A percentile compares a stretch with the other conserved stretches of the same genome.
Evolutionary conservation across 2,329 filamentous ascomycete genomes (phyloP).

Genomic region (Volutella citrinella): DNA sequence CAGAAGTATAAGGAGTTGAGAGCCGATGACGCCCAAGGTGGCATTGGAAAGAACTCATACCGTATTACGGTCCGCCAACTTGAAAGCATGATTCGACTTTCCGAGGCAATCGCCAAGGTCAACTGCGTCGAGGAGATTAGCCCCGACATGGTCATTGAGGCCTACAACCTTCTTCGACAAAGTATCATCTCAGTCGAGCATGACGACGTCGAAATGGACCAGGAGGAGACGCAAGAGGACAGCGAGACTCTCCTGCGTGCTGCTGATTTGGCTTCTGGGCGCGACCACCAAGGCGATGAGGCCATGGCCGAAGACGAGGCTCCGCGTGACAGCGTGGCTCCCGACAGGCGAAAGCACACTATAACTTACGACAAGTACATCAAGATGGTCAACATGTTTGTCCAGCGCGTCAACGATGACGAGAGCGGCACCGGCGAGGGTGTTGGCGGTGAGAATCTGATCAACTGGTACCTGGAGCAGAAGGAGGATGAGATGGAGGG

Average conservation of each 20-base stretch:
- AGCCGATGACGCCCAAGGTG: conserved; percentile 89
- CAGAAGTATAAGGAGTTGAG: conserved; percentile 94
- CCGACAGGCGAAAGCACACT: conserved; percentile 64
- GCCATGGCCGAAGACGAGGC: conserved; percentile 38
- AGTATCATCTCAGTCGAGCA: conserved; percentile 98
- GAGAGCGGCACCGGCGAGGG: conserved; percentile 75
- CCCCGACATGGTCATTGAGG: conserved; percentile 82
- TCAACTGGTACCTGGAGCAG: conserved; percentile 90
- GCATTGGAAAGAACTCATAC: conserved; percentile 91
- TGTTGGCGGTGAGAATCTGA: conserved; percentile 75
- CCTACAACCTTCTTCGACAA: conserved; percentile 85
- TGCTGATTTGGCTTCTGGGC: conserved; percentile 39
- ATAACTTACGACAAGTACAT: conserved; percentile 97
- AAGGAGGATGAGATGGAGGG: conserved; percentile 78
- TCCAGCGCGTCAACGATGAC: conserved; percentile 79
- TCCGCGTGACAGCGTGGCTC: conserved; percentile 33
- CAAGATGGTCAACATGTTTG: conserved; percentile 81
- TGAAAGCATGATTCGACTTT: conserved; percentile 91
- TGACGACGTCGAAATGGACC: conserved; percentile 93
- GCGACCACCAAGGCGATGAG: conserved; percentile 46
- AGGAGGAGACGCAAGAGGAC: conserved; percentile 52
- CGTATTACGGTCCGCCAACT: conserved; percentile 95
- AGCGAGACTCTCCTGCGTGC: conserved; percentile 43
- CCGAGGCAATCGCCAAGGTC: conserved; percentile 96
- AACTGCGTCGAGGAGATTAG: conserved; percentile 93